A percentile compares a stretch with the other conserved stretches of the same genome.
phyloP scores from a whole-genome alignment of 257 asterid species.

The Solanum bulbocastanum region DNA sequence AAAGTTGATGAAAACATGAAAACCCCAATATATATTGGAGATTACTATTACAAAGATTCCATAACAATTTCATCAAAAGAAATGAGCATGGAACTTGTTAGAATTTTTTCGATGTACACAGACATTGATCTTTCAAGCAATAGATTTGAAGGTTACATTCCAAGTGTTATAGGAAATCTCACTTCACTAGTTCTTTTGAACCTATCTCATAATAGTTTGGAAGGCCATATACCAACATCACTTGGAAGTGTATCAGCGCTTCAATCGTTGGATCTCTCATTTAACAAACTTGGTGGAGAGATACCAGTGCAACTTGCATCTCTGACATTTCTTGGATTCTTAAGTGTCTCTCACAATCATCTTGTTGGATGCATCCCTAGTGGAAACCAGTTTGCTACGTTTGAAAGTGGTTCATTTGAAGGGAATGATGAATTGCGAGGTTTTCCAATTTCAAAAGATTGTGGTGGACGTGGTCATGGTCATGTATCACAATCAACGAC shows the following conservation, averaged over 20 bases:
- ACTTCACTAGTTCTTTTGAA: neutral
- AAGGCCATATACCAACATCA: neutral
- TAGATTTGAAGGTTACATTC: neutral
- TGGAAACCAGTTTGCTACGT: neutral
- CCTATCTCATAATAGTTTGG: neutral
- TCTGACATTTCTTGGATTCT: neutral
- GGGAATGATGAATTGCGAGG: neutral
- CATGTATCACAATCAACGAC: neutral
- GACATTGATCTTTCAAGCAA: neutral
- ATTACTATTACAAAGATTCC: neutral
- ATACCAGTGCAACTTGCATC: neutral
- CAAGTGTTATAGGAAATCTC: neutral
- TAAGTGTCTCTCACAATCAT: neutral
- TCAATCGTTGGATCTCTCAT: neutral
- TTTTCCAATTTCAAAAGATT: neutral
- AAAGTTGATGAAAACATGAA: neutral
- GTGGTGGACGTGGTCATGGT: neutral
- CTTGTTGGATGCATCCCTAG: neutral
- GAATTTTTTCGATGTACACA: neutral
- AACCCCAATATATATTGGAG: neutral
- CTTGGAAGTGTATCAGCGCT: neutral
- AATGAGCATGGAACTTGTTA: neutral
- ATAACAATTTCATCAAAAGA: neutral
- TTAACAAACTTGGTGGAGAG: neutral
- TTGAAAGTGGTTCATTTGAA: neutral